Conservation (phyloP, 2,329 filamentous ascomycete species). For the Botryotinia narcissicola region DNA sequence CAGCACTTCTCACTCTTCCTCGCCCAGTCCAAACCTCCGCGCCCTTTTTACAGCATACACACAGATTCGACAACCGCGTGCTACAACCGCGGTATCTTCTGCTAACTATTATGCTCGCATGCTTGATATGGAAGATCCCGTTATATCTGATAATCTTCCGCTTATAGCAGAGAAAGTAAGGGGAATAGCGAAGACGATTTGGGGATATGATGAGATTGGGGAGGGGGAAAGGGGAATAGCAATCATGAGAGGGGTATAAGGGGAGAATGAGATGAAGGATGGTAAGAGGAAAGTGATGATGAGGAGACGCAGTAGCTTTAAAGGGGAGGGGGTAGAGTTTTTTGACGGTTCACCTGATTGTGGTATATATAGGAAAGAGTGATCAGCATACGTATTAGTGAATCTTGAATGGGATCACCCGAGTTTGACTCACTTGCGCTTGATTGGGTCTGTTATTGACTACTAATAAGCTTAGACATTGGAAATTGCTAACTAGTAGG, state of each 20-base stretch:
- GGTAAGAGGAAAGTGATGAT: too few relatives aligned
- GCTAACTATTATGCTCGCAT: neutral
- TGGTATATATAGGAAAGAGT: too few relatives aligned
- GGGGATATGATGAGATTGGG: constrained; percentile 7
- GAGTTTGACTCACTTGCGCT: neutral
- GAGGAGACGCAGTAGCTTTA: too few relatives aligned
- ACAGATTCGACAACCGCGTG: neutral
- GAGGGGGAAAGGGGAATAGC: neutral
- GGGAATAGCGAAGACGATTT: neutral
- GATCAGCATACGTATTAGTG: too few relatives aligned
- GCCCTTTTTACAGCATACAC: neutral
- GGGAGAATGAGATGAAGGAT: too few relatives aligned
- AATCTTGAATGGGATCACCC: neutral
- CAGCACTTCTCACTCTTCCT: neutral
- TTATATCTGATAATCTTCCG: neutral
- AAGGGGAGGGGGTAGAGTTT: too few relatives aligned
- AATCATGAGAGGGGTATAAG: too few relatives aligned
- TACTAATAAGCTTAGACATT: neutral
- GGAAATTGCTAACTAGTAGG: neutral
- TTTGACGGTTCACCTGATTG: too few relatives aligned
- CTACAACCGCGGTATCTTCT: neutral
- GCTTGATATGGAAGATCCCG: neutral
- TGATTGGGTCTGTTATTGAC: neutral
- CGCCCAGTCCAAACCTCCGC: neutral
- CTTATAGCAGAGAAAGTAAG: neutral